These are phyloP conservation scores for Podospora australis DNA, from an alignment of 495 filamentous ascomycete genomes.

Conservation along the genomic window DNA sequence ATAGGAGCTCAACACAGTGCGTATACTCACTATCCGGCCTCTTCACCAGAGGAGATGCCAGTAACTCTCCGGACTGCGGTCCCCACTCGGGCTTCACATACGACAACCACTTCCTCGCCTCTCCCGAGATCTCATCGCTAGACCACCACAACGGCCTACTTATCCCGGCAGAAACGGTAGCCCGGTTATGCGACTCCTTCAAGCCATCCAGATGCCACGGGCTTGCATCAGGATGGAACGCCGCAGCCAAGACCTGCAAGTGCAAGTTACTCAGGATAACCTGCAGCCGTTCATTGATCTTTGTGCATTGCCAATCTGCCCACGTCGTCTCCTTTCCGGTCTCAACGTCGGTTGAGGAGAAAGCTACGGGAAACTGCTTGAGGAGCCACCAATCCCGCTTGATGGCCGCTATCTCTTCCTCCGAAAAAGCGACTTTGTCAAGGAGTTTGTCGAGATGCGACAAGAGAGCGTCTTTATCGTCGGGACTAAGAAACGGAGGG, in stretches of 20 bases:
- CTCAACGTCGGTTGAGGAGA: too few species aligned
- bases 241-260: constrained; percentile 12
- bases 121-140: constrained; percentile 1
- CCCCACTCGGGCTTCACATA: constrained; percentile 8
- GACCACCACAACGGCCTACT: constrained; percentile 12
- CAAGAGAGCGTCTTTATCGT: too few species aligned
- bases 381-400: too few species aligned
- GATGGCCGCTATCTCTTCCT: too few species aligned
- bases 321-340: too few species aligned
- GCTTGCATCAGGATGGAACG: constrained; percentile 5
- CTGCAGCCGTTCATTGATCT: background rate
- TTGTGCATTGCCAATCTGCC: too few species aligned
- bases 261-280: constrained; percentile 10
- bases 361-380: too few species aligned
- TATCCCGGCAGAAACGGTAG: constrained; percentile 3
- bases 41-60: constrained; percentile 19
- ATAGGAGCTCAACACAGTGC: constrained; percentile 29
- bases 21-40: constrained; percentile 21
- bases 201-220: constrained; percentile 14
- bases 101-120: constrained; percentile 19
- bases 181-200: constrained; percentile 9
- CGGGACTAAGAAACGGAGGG: too few species aligned
- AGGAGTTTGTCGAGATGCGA: constrained; percentile 10
- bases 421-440: too few species aligned
- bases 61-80: background rate